phyloP scores from a whole-genome alignment of 208 protist genomes.

The Trypanosomatidae sp. region DNA sequence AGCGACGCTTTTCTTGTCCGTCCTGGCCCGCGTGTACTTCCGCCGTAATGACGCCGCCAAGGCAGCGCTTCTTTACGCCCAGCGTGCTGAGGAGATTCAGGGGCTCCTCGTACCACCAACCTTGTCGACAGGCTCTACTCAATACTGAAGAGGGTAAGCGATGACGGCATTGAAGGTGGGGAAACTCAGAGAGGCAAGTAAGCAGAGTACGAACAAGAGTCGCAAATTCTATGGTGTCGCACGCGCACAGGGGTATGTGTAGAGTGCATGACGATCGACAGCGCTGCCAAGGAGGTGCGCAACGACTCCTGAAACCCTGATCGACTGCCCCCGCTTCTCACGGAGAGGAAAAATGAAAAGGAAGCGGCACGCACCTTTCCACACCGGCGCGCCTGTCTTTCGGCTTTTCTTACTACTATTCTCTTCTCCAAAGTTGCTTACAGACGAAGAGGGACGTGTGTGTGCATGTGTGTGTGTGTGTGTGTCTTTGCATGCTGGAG shows the following conservation, averaged over 20 bases:
- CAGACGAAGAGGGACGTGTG: background rate
- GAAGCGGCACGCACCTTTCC: background rate
- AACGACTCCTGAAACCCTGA: background rate
- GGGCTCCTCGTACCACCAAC: constrained; percentile 26
- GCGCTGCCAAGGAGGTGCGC: background rate
- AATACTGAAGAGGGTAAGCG: background rate
- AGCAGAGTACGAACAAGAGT: background rate
- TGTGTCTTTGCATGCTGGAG: background rate
- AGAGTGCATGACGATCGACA: background rate
- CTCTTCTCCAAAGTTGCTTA: background rate
- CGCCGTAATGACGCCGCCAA: constrained; percentile 61
- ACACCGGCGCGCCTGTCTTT: background rate
- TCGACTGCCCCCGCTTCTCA: background rate
- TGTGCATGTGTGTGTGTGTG: background rate
- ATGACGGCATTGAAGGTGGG: background rate
- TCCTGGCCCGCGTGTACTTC: constrained; percentile 72
- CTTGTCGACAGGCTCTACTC: constrained; percentile 9
- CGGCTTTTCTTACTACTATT: background rate
- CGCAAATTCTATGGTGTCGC: background rate
- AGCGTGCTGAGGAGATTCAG: constrained; percentile 50
- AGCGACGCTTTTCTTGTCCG: constrained; percentile 73
- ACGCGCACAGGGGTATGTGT: background rate
- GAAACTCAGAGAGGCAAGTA: background rate
- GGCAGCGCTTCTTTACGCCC: constrained; percentile 32
- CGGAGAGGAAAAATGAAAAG: background rate